Conservation (phyloP, 129 eudicot species). For the Arctium minus region DNA sequence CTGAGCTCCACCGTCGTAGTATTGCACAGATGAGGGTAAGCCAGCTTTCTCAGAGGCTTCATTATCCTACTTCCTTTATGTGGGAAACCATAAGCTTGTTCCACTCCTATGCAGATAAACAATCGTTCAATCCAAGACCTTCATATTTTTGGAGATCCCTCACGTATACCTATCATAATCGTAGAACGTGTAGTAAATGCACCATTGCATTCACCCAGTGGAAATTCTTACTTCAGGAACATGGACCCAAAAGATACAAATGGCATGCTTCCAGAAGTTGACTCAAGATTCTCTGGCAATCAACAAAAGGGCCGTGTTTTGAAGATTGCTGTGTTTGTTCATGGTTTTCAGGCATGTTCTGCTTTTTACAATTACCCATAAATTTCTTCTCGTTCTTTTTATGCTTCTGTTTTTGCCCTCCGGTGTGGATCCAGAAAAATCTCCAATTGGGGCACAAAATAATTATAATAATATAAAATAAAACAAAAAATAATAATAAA, state of each 20-base stretch:
- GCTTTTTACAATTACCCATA: neutral
- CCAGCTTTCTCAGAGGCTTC: slow-evolving; percentile 10
- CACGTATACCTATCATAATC: slow-evolving; percentile 80
- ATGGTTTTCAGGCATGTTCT: slow-evolving; percentile 85
- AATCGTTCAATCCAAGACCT: slow-evolving; percentile 88
- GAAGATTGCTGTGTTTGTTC: slow-evolving; percentile 92
- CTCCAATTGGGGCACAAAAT: neutral
- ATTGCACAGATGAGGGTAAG: slow-evolving; percentile 98
- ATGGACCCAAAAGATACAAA: slow-evolving; percentile 46
- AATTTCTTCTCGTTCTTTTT: neutral
- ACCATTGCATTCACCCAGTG: slow-evolving; percentile 68
- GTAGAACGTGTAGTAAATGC: slow-evolving; percentile 83
- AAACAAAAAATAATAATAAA: too few relatives aligned
- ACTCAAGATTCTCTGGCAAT: slow-evolving; percentile 38
- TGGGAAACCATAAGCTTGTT: neutral
- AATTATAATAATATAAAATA: too few relatives aligned
- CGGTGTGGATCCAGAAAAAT: neutral
- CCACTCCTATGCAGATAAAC: slow-evolving; percentile 66
- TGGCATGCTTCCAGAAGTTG: slow-evolving; percentile 33
- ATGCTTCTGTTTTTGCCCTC: neutral
- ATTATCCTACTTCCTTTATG: slow-evolving; percentile 6
- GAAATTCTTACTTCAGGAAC: slow-evolving; percentile 56
- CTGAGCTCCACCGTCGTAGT: slow-evolving; percentile 98
- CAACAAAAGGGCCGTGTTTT: slow-evolving; percentile 61
- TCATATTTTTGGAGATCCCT: slow-evolving; percentile 92